Base-by-base conservation (phyloP, 805 yeast genomes). In the Cyberlindnera euphorbiiphila region DNA sequence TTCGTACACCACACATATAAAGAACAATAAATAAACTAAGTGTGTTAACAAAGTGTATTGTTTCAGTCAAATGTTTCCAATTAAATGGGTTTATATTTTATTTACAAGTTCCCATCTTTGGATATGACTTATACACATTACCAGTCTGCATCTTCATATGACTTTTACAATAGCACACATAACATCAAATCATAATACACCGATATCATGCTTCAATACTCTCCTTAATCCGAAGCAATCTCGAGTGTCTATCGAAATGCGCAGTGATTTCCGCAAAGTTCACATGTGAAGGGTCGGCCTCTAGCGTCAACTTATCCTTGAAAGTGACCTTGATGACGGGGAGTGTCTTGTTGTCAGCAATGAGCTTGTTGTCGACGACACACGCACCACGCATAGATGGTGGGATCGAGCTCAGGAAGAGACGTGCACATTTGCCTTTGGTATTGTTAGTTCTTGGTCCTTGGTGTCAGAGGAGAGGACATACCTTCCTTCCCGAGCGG, bases 341-440 rank as follows among this genome's bases (percentile, higher is more conserved):
- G 31, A 60, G 53, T 14, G 69, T 74, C 9, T 56, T 62, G 0
- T 80, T 64, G 6, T 42, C 46, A 5, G 60, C 65, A 31, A 88
- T 66, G 18, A 87, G 71, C 53, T 81, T 79, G 50, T 74, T 74
- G 45, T 81, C 78, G 3, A 89, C 65, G n/a, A 68, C 59, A 38
- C 89, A 78, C 8, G 71, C 56, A 27, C 72, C 68, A 51, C 82
- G 80, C 51, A 79, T 67, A 21, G 78, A 66, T 6, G 93, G 87
- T 9, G 97, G 97, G 29, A 89, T 75, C 36, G 85, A 72, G 9
- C 93, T 72, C 31, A 89, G 70, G 51, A 89, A 81, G 8, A 84
- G 66, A 51, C 98, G 76, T 5, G 95, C 88, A 6, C 84, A 68
- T 60, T 81, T 84, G 29, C 88, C 93, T 65, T 28, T 34, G 24